These are phyloP conservation scores for Fusarium udum DNA, from an alignment of 2,329 filamentous ascomycete genomes.

Conservation along the genomic window DNA sequence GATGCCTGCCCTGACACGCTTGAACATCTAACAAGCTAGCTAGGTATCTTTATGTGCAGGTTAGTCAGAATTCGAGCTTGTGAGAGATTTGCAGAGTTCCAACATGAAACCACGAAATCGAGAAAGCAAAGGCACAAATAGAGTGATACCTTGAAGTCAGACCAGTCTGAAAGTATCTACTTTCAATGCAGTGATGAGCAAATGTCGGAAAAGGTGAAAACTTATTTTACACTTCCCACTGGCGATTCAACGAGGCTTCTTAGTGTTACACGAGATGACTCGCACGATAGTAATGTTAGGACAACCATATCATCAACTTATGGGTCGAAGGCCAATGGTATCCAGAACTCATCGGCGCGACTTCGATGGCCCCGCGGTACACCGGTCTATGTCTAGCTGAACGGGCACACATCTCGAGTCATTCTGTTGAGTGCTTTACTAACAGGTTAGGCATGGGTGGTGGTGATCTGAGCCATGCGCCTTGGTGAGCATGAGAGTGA, in stretches of 20 bases:
- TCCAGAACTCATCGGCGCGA: background rate
- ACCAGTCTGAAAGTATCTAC: background rate
- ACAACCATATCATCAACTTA: background rate
- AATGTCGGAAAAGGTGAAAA: background rate
- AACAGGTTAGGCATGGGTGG: background rate
- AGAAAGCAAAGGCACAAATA: background rate
- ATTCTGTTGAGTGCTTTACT: background rate
- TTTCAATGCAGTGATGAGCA: background rate
- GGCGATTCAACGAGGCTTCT: constrained; percentile 1
- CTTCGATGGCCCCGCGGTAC: background rate
- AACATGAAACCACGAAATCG: background rate
- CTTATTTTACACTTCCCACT: background rate
- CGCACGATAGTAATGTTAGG: background rate
- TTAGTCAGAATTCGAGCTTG: background rate
- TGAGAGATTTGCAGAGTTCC: background rate
- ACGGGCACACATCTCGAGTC: constrained; percentile 3
- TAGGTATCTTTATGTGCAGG: background rate
- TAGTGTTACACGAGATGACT: constrained; percentile 8
- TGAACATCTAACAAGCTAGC: background rate
- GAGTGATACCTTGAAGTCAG: constrained; percentile 1
- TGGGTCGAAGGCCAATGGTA: background rate
- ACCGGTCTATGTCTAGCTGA: background rate
- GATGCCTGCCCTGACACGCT: background rate
- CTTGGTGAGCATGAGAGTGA: background rate
- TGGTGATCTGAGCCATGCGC: background rate